Conservation (phyloP, 164 flowering plant genomes). For the Stephania japonica region DNA sequence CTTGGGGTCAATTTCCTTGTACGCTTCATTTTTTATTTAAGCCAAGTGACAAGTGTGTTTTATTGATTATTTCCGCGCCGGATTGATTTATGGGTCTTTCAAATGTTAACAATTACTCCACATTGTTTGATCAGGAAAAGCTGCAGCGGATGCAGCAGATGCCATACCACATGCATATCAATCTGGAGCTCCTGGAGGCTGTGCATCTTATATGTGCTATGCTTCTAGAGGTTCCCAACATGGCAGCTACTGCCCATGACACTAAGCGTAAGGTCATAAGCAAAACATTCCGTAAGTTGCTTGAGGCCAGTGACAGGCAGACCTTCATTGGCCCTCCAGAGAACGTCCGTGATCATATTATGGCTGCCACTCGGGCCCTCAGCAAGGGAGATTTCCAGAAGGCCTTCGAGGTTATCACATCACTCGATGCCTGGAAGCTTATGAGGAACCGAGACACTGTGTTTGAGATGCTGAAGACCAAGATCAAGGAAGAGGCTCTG, state of each 20-base stretch:
- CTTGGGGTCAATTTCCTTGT: too few relatives aligned
- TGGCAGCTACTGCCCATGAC: conserved; percentile 75
- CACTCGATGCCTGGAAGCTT: conserved; percentile 85
- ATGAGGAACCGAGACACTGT: conserved; percentile 53
- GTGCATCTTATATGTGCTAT: conserved; percentile 88
- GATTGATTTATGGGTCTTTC: too few relatives aligned
- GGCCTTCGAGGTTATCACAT: conserved; percentile 60
- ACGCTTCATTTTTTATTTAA: too few relatives aligned
- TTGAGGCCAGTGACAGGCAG: conserved; percentile 82
- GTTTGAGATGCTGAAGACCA: conserved; percentile 71
- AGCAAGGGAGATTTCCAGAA: conserved; percentile 66
- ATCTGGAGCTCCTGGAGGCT: conserved; percentile 89
- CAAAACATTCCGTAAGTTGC: conserved; percentile 72
- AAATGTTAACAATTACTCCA: neutral
- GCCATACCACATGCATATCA: conserved; percentile 99
- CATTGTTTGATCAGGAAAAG: conserved; percentile 57
- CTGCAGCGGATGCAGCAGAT: conserved; percentile 86
- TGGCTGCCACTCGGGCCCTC: conserved; percentile 89
- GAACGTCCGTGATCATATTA: conserved; percentile 84
- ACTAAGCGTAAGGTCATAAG: conserved; percentile 80
- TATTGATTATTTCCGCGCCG: too few relatives aligned
- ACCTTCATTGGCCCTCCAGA: conserved; percentile 91
- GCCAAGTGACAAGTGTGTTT: too few relatives aligned
- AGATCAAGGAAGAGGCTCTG: conserved; percentile 87
- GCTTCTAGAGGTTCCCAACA: conserved; percentile 97